Percentiles rank a stretch among this genome's conserved stretches.
phyloP scores from a whole-genome alignment of 2,329 filamentous ascomycete species.

The Acephala macrosclerotiorum region DNA sequence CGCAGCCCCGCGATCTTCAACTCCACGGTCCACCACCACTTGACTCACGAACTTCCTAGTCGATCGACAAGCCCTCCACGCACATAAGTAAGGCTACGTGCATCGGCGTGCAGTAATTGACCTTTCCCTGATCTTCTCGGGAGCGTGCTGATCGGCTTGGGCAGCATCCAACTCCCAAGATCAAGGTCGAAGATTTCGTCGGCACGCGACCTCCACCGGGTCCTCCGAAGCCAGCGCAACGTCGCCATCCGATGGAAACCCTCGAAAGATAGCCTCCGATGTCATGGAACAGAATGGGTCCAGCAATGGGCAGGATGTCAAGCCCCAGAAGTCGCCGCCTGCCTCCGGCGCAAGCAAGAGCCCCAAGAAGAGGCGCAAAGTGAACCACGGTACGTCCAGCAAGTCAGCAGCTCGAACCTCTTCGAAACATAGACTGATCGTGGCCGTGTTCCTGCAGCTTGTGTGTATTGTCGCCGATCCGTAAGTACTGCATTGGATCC shows the following conservation, averaged over 20 bases:
- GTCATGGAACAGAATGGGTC: constrained; percentile 46
- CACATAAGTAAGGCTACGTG: constrained; percentile 11
- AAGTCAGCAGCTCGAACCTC: constrained; percentile 36
- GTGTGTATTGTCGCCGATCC: constrained; percentile 89
- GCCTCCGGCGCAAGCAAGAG: constrained; percentile 54
- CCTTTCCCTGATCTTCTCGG: neutral
- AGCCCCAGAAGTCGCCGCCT: constrained; percentile 43
- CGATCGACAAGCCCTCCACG: constrained; percentile 22
- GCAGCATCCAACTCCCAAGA: constrained; percentile 25
- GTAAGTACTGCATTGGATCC: constrained; percentile 65
- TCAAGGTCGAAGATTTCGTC: constrained; percentile 15
- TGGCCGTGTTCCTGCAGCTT: constrained; percentile 67
- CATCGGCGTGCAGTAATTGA: constrained; percentile 20
- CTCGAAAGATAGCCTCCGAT: constrained; percentile 43
- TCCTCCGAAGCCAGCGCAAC: constrained; percentile 34
- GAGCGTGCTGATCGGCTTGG: constrained; percentile 27
- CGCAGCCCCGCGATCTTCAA: constrained; percentile 22
- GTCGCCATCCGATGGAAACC: constrained; percentile 44
- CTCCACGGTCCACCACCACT: constrained; percentile 7
- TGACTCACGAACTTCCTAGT: constrained; percentile 20
- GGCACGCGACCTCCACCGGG: constrained; percentile 20
- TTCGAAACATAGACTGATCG: constrained; percentile 43
- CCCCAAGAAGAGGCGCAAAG: constrained; percentile 86
- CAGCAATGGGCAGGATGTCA: constrained; percentile 44
- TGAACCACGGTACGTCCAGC: constrained; percentile 78